phyloP scores from a whole-genome alignment of 441 rosid species.

The Mallotus repandus region DNA sequence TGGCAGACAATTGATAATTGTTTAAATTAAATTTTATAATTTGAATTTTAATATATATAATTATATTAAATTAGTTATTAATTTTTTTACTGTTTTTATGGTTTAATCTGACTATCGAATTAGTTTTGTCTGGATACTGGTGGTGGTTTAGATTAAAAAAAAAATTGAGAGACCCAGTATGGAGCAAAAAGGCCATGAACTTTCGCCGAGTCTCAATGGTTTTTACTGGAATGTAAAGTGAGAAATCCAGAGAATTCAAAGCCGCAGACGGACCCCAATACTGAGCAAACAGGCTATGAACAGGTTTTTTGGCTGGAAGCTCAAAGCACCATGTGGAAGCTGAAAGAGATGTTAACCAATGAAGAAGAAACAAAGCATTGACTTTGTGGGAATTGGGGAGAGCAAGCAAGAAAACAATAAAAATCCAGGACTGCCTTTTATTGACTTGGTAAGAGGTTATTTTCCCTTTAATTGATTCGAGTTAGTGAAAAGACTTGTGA shows the following conservation, averaged over 20 bases:
- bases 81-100: no score
- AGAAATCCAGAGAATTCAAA: conserved; percentile 11
- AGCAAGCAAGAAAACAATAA: no score
- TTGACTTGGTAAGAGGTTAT: conserved; percentile 23
- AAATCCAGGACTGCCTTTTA: background rate
- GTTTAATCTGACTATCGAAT: no score
- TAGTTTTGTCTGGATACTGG: no score
- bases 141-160: no score
- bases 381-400: conserved; percentile 15
- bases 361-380: background rate
- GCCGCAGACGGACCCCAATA: background rate
- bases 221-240: background rate
- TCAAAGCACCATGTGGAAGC: background rate
- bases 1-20: no score
- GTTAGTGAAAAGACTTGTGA: conserved; percentile 8
- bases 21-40: no score
- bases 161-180: background rate
- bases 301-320: background rate
- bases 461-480: conserved; percentile 14
- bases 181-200: background rate
- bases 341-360: conserved; percentile 1
- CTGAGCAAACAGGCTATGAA: no score
- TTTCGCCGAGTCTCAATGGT: conserved; percentile 34
- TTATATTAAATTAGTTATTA: no score
- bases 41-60: no score